Evolutionary conservation across 345 rosid genomes (phyloP).

Genomic region (Theobroma cacao): DNA sequence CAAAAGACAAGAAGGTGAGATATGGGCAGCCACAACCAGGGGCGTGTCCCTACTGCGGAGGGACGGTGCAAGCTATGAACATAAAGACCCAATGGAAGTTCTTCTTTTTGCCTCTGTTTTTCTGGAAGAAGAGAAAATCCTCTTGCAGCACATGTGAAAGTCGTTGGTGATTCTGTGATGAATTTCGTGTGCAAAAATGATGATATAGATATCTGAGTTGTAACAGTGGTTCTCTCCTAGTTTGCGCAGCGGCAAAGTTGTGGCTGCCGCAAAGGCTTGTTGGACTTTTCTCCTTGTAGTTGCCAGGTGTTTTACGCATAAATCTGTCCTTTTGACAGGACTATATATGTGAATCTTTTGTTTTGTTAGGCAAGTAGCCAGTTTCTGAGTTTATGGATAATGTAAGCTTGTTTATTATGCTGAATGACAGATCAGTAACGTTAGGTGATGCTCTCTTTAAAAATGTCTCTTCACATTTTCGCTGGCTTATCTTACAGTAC

Average conservation of each 20-base stretch:
- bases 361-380: no score
- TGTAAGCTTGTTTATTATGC: no score
- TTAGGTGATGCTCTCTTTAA: no score
- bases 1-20: background rate
- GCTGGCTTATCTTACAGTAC: no score
- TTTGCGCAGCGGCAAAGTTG: background rate
- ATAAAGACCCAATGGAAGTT: slow-evolving; percentile 3
- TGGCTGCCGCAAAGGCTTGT: background rate
- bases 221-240: background rate
- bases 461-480: no score
- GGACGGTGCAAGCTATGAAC: background rate
- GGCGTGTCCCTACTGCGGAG: slow-evolving; percentile 6
- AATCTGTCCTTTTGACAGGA: background rate
- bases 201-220: background rate
- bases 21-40: background rate
- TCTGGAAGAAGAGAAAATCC: slow-evolving; percentile 1
- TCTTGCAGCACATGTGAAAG: background rate
- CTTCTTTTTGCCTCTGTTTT: background rate
- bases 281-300: background rate
- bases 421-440: no score
- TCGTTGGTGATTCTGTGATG: background rate
- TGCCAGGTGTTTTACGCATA: background rate
- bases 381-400: background rate
- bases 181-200: background rate
- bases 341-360: no score